phyloP scores from a whole-genome alignment of 2,329 filamentous ascomycete genomes.

The Neonectria magnoliae region DNA sequence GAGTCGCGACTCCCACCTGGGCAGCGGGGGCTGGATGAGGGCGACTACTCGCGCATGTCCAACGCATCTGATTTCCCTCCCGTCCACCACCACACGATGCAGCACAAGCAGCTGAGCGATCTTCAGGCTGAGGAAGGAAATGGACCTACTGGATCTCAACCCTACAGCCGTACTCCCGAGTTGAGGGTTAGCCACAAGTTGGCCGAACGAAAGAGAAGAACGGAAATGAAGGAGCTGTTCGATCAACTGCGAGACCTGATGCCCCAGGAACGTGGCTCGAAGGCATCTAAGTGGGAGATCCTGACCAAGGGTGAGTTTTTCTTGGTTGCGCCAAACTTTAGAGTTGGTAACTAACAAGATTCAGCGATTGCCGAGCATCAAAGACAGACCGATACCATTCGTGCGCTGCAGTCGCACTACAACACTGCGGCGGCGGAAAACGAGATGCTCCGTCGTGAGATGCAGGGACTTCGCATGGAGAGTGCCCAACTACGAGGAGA shows the following conservation, averaged over 20 bases:
- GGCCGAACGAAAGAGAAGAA: slow-evolving; percentile 83
- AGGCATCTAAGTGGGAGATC: slow-evolving; percentile 91
- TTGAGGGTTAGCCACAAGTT: slow-evolving; percentile 86
- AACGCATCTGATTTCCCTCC: slow-evolving; percentile 66
- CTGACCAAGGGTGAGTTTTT: slow-evolving; percentile 76
- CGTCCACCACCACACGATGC: slow-evolving; percentile 78
- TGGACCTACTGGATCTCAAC: slow-evolving; percentile 68
- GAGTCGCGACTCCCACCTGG: slow-evolving; percentile 78
- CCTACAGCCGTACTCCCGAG: slow-evolving; percentile 85
- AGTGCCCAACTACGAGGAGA: slow-evolving; percentile 57
- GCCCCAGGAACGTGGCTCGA: slow-evolving; percentile 82
- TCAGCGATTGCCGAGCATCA: slow-evolving; percentile 71
- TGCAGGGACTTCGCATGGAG: slow-evolving; percentile 59
- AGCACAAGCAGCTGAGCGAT: slow-evolving; percentile 76
- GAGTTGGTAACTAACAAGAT: slow-evolving; percentile 20
- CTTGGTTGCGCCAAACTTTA: background rate
- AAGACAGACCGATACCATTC: slow-evolving; percentile 61
- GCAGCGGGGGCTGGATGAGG: slow-evolving; percentile 77
- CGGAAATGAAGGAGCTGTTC: slow-evolving; percentile 90
- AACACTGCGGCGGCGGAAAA: slow-evolving; percentile 55
- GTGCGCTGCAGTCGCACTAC: slow-evolving; percentile 57
- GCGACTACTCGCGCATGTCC: slow-evolving; percentile 61
- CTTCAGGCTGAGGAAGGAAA: slow-evolving; percentile 67
- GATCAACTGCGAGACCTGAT: slow-evolving; percentile 82
- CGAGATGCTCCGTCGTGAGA: slow-evolving; percentile 60